phyloP scores from a whole-genome alignment of 2,329 filamentous ascomycete genomes.

The Ophiocordyceps unilateralis region DNA sequence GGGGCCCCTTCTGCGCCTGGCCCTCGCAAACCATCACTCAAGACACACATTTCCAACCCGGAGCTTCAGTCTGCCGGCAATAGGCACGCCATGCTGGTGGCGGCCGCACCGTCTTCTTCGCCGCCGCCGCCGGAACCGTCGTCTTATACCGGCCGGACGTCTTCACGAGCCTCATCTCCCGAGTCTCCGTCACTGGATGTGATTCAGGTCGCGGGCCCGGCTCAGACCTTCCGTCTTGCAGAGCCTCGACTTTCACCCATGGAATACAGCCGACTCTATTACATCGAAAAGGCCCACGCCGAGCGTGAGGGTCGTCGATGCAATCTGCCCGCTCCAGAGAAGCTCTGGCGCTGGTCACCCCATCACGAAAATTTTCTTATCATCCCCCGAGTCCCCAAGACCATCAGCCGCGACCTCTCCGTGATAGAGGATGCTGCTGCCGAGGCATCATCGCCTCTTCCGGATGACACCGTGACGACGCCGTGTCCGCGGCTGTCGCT shows the following conservation, averaged over 20 bases:
- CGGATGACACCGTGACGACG: background rate
- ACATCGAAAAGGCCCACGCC: slow-evolving; percentile 15
- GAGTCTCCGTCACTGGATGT: background rate
- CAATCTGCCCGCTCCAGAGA: slow-evolving; percentile 12
- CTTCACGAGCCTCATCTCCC: background rate
- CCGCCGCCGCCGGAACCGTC: too few relatives aligned
- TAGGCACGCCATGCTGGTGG: background rate
- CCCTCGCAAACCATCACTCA: background rate
- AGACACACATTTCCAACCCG: background rate
- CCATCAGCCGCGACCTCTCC: slow-evolving; percentile 7
- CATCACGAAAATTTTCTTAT: slow-evolving; percentile 19
- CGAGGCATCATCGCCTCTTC: background rate
- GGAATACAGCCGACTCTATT: slow-evolving; percentile 20
- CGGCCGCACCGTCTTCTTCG: background rate
- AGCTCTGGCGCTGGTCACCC: slow-evolving; percentile 17
- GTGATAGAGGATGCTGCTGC: background rate
- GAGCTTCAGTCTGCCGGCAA: background rate
- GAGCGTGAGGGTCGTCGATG: slow-evolving; percentile 10
- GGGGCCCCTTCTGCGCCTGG: background rate
- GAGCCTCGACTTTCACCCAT: slow-evolving; percentile 19
- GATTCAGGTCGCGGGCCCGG: background rate
- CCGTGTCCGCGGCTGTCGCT: slow-evolving; percentile 14
- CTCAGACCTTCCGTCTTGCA: slow-evolving; percentile 4
- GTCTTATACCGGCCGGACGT: too few relatives aligned
- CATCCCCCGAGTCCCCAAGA: slow-evolving; percentile 14